Evolutionary conservation across 805 yeast species (phyloP).

Genomic region (Barnettozyma siamensis): DNA sequence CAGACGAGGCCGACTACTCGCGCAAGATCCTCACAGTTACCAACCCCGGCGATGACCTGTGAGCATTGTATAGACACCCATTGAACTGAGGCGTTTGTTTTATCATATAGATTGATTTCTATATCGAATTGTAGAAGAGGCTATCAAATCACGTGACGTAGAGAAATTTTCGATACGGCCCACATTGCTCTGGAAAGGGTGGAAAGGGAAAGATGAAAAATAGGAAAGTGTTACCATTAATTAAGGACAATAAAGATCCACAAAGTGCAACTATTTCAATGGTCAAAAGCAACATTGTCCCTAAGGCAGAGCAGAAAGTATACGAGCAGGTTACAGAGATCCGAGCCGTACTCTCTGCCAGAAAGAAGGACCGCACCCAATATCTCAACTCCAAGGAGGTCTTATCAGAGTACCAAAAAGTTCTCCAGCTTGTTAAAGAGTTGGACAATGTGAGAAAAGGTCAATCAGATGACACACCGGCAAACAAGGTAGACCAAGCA

Average conservation of each 20-base stretch:
- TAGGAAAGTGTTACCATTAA: too few species aligned
- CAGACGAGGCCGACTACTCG: conserved; percentile 79
- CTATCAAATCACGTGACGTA: too few species aligned
- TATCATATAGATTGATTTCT: too few species aligned
- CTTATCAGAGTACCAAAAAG: conserved; percentile 51
- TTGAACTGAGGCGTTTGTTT: too few species aligned
- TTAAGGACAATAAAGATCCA: too few species aligned
- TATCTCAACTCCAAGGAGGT: conserved; percentile 66
- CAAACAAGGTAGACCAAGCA: conserved; percentile 57
- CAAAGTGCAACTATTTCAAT: conserved; percentile 4
- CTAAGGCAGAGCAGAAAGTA: conserved; percentile 32
- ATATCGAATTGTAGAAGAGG: too few species aligned
- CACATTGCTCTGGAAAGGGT: too few species aligned
- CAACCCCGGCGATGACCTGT: conserved; percentile 69
- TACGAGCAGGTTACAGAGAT: conserved; percentile 36
- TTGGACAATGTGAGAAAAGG: conserved; percentile 42
- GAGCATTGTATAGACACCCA: too few species aligned
- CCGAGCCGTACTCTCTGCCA: conserved; percentile 36
- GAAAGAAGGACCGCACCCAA: conserved; percentile 60
- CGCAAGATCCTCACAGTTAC: conserved; percentile 81
- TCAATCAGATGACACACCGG: conserved; percentile 21
- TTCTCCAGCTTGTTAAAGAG: conserved; percentile 47
- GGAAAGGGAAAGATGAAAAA: too few species aligned
- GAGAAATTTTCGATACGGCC: too few species aligned
- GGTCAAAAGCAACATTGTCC: conserved; percentile 31